A percentile compares a stretch with the other conserved stretches of the same genome.
These are phyloP conservation scores for Alternaria sp. DNA, from an alignment of 2,329 filamentous ascomycete species.

Conservation along the genomic window DNA sequence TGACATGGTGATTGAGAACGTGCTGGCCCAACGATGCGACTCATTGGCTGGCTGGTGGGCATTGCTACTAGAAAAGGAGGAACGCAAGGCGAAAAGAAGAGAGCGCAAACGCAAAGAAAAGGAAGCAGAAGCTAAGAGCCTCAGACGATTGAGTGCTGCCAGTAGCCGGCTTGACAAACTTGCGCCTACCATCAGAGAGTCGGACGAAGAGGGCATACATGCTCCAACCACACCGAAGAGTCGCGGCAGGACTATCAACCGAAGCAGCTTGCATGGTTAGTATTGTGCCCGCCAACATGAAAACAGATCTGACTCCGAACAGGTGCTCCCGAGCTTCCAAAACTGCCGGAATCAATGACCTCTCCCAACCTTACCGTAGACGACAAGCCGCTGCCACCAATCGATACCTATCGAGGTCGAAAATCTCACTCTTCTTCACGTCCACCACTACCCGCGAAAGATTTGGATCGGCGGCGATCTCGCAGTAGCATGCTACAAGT, in stretches of 20 bases:
- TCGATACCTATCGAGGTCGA: constrained; percentile 80
- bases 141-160: constrained; percentile 84
- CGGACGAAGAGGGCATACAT: constrained; percentile 75
- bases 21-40: constrained; percentile 88
- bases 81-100: constrained; percentile 80
- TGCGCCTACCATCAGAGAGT: constrained; percentile 77
- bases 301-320: constrained; percentile 51
- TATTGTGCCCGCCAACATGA: constrained; percentile 7
- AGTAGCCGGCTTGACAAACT: constrained; percentile 86
- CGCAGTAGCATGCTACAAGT: constrained; percentile 87
- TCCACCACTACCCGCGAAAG: constrained; percentile 85
- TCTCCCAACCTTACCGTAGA: constrained; percentile 52
- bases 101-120: constrained; percentile 86
- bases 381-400: constrained; percentile 67
- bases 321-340: constrained; percentile 73
- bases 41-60: constrained; percentile 96
- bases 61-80: constrained; percentile 90
- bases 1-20: constrained; percentile 92
- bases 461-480: constrained; percentile 71
- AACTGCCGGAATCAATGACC: constrained; percentile 70
- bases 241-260: constrained; percentile 79
- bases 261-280: constrained; percentile 62
- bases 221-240: constrained; percentile 67
- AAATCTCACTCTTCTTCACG: constrained; percentile 81
- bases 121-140: constrained; percentile 80